A percentile compares a stretch with the other conserved stretches of the same genome.
These are phyloP conservation scores for Sphaerulina populicola DNA, from an alignment of 2,329 filamentous ascomycete species.

Conservation along the genomic window DNA sequence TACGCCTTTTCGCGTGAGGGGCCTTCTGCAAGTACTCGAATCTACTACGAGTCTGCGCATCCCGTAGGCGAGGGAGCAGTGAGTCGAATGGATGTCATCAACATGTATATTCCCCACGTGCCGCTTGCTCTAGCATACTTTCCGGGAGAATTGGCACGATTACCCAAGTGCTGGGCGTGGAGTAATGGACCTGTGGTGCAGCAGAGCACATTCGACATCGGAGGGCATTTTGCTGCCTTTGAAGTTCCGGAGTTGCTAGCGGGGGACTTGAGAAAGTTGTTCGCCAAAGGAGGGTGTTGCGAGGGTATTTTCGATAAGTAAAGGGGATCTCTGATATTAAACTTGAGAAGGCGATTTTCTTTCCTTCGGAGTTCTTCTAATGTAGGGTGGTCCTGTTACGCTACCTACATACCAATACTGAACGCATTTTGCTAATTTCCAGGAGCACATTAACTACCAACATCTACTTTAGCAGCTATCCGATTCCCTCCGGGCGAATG, in stretches of 20 bases:
- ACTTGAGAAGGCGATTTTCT: background rate
- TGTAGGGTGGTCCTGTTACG: too few species aligned
- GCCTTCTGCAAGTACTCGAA: slow-evolving; percentile 6
- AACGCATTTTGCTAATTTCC: too few species aligned
- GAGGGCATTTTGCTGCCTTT: slow-evolving; percentile 13
- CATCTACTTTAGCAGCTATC: too few species aligned
- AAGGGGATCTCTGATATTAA: slow-evolving; percentile 4
- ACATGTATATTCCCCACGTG: slow-evolving; percentile 7
- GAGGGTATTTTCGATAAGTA: slow-evolving; percentile 5
- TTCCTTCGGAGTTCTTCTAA: too few species aligned
- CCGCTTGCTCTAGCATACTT: slow-evolving; percentile 11
- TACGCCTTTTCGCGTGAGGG: slow-evolving; percentile 12
- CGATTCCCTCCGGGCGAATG: too few species aligned
- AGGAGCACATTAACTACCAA: too few species aligned
- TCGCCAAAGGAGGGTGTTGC: slow-evolving; percentile 6
- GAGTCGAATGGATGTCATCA: slow-evolving; percentile 12
- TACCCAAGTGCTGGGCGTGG: slow-evolving; percentile 13
- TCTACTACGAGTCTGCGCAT: slow-evolving; percentile 12
- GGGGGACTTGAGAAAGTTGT: slow-evolving; percentile 9
- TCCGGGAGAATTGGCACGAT: slow-evolving; percentile 7
- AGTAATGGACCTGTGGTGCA: slow-evolving; percentile 11
- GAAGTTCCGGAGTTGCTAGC: slow-evolving; percentile 10
- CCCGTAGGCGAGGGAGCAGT: slow-evolving; percentile 6
- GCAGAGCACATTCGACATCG: slow-evolving; percentile 12
- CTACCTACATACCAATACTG: too few species aligned